Evolutionary conservation across 305 asterid genomes (phyloP).

Genomic region (Lippia alba): DNA sequence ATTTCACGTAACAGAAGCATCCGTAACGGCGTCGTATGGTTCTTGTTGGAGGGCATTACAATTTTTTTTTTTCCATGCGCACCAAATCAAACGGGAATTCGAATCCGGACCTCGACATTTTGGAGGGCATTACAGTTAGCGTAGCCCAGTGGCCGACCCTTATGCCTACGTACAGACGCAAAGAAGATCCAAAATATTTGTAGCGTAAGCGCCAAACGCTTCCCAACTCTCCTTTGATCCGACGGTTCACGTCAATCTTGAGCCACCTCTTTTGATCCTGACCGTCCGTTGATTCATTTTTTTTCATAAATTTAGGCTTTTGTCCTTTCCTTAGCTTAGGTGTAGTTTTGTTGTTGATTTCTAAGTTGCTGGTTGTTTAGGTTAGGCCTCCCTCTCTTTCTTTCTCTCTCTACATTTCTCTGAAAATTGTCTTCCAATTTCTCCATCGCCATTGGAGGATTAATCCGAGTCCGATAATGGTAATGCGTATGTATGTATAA

Average conservation of each 20-base stretch:
- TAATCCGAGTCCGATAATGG: constrained; percentile 44
- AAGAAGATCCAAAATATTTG: constrained; percentile 61
- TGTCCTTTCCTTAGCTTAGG: constrained; percentile 39
- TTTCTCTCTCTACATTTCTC: constrained; percentile 20
- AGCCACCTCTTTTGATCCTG: constrained; percentile 53
- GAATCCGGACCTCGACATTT: too few species aligned
- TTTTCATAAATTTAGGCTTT: constrained; percentile 43
- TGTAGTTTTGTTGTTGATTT: constrained; percentile 71
- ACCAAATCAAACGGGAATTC: too few species aligned
- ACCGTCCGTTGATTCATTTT: constrained; percentile 38
- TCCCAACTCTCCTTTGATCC: constrained; percentile 41
- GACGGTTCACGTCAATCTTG: constrained; percentile 41
- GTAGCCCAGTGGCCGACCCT: constrained; percentile 70
- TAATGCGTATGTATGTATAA: constrained; percentile 28
- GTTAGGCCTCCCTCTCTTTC: constrained; percentile 50
- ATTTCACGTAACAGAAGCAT: constrained; percentile 35
- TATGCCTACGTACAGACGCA: constrained; percentile 70
- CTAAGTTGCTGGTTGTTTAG: constrained; percentile 94
- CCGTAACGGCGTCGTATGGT: constrained; percentile 52
- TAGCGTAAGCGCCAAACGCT: constrained; percentile 85
- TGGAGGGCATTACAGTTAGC: constrained; percentile 43
- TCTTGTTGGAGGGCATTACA: constrained; percentile 35
- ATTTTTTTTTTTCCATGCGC: too few species aligned
- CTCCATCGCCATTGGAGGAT: constrained; percentile 44
- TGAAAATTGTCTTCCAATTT: constrained; percentile 37